A percentile compares a stretch with the other conserved stretches of the same genome.
These are phyloP conservation scores for Isochrysis galbana DNA, from an alignment of 78 protist genomes.

Conservation along the genomic window DNA sequence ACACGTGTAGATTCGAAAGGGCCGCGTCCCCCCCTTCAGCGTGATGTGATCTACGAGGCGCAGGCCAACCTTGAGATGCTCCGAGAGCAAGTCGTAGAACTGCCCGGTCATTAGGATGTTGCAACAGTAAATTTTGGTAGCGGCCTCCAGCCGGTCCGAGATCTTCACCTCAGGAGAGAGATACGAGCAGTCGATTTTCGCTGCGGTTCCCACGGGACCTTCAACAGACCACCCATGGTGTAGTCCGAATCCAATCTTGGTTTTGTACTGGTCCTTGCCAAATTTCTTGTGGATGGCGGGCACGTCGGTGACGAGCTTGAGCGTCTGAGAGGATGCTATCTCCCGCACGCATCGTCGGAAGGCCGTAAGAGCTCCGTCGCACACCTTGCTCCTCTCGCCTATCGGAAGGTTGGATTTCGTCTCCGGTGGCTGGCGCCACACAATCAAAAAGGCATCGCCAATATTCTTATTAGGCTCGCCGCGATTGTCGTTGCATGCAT, in stretches of 20 bases:
- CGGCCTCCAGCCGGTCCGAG: slow-evolving; percentile 9
- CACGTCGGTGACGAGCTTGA: not conserved
- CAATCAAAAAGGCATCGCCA: slow-evolving; percentile 35
- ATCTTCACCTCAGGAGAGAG: slow-evolving; percentile 34
- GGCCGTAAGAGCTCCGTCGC: not conserved
- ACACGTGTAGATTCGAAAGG: not conserved
- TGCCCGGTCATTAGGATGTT: not conserved
- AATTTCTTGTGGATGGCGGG: no score
- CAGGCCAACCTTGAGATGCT: not conserved
- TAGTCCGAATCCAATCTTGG: slow-evolving; percentile 10
- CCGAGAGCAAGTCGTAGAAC: not conserved
- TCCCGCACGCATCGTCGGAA: not conserved
- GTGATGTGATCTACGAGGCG: not conserved
- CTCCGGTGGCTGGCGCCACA: not conserved
- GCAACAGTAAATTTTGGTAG: not conserved
- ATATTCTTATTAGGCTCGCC: slow-evolving; percentile 6
- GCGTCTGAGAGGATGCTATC: not conserved
- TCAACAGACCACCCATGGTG: slow-evolving; percentile 34
- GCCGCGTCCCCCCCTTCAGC: not conserved
- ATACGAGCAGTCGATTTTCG: slow-evolving; percentile 27
- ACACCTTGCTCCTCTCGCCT: not conserved
- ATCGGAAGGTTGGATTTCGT: not conserved
- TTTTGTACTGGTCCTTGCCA: not conserved
- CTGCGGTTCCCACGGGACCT: not conserved
- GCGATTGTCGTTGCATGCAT: not conserved